Evolutionary conservation across 2,329 filamentous ascomycete species (phyloP).

Genomic region (Sordariomycetes sp.): DNA sequence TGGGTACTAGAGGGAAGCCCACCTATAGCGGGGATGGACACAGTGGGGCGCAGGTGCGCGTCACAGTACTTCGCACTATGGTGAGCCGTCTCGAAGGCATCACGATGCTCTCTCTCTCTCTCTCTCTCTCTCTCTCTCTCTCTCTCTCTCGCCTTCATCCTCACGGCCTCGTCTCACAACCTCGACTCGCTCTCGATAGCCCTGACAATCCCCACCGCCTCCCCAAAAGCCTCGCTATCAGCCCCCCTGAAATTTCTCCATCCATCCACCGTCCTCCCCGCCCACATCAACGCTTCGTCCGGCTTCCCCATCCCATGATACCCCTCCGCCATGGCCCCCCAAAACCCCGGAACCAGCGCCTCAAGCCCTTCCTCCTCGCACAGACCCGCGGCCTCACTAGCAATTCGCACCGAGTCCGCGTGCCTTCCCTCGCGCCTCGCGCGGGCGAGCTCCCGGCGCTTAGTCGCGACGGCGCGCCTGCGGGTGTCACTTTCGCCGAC

Average conservation of each 20-base stretch:
- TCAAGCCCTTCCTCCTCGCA: constrained; percentile 11
- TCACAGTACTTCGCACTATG: too few species aligned
- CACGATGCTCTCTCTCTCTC: too few species aligned
- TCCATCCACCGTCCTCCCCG: constrained; percentile 9
- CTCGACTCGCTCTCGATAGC: neutral
- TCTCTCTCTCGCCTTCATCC: too few species aligned
- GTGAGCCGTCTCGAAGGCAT: too few species aligned
- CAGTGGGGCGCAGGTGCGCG: too few species aligned
- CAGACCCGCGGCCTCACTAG: constrained; percentile 9
- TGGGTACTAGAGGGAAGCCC: too few species aligned
- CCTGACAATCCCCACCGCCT: neutral
- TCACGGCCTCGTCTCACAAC: too few species aligned
- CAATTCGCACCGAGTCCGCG: constrained; percentile 6
- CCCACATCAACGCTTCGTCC: constrained; percentile 9
- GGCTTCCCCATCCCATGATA: constrained; percentile 11
- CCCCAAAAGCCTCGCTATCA: neutral
- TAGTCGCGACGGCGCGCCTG: constrained; percentile 10
- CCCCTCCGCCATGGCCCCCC: constrained; percentile 10
- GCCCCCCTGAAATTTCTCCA: constrained; percentile 8
- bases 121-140: too few species aligned
- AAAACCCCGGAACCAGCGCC: constrained; percentile 13
- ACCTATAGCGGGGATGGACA: too few species aligned
- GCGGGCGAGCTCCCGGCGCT: constrained; percentile 9
- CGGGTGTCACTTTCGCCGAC: constrained; percentile 10
- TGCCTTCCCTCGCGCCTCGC: constrained; percentile 7